Conservation (phyloP, 164 flowering plant species). For the Vitis rupestris region DNA sequence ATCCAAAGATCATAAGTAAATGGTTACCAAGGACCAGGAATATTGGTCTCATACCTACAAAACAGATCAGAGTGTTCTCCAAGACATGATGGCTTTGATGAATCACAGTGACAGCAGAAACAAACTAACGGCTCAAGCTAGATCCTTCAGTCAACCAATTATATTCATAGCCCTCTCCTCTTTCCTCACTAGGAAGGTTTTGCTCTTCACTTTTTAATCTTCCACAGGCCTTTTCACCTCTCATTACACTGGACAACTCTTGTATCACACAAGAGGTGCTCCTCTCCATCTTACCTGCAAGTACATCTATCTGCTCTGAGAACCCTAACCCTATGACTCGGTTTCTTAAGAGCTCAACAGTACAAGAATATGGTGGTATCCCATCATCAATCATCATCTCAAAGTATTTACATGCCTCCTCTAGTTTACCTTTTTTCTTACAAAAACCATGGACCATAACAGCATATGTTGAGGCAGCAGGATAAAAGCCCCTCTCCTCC, state of each 20-base stretch:
- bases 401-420: conserved; percentile 82
- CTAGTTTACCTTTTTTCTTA: conserved; percentile 71
- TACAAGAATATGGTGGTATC: conserved; percentile 71
- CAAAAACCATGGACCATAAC: conserved; percentile 89
- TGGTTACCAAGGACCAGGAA: no score
- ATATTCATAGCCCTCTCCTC: background rate
- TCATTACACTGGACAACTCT: conserved; percentile 57
- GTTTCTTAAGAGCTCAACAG: conserved; percentile 67
- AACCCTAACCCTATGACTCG: conserved; percentile 51
- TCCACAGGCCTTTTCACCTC: conserved; percentile 27
- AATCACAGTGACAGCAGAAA: background rate
- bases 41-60: no score
- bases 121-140: background rate
- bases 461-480: conserved; percentile 77
- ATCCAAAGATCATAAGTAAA: no score
- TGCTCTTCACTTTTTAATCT: conserved; percentile 31
- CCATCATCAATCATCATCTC: conserved; percentile 97
- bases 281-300: conserved; percentile 67
- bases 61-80: no score
- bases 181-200: conserved; percentile 25
- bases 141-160: background rate
- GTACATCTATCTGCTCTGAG: conserved; percentile 41
- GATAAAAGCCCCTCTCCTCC: conserved; percentile 64
- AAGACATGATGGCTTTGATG: no score
- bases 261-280: conserved; percentile 69